Base-by-base conservation (phyloP, 306 rosid species). In the Acmispon strigosus region DNA sequence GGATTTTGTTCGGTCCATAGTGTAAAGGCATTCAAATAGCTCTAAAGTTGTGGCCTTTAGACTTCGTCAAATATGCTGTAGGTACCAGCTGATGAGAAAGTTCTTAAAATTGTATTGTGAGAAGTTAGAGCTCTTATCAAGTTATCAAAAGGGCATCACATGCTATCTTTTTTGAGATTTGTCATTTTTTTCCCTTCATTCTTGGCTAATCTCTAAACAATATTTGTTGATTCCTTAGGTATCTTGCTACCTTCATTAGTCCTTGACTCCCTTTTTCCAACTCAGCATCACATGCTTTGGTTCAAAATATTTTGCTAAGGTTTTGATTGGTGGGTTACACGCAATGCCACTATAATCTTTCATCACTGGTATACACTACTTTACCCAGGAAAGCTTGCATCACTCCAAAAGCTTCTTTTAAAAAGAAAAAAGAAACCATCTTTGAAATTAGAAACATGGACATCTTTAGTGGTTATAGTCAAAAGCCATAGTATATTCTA, bases 121-220 rank as follows among this genome's bases (percentile, higher is more conserved):
- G 96, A 82, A 83, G 84, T 83, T 72, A 73, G 84, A 85, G 90
- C 89, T 66, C 96, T 73, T 81, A 82, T 82, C 83, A 78, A 74
- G 62, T 79, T 84, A 86, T 84, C 79, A 75, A 75, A 79, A 47
- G 67, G 78, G 18, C 53, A 61, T 57, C 1, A 32, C 1, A 45
- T 79, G 75, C 81, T 52, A 79, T 62, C 45, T 68, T 29, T 49
- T 49, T 0, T 19, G 45, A 52, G 18, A 66, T 17, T 72, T 71
- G 43, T 60, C 27, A 20, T 24, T 32, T 43, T 60, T 61, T 2
- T 11, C 37, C 64, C 17, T 27, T 49, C 32, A 62, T 59, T 75
- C 12, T 64, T 64, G 45, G 73, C 27, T 36, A 75, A 69, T 54
- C 10, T 27, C 14, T 66, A 24, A 19, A 66, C 24, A 16, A 59